A percentile compares a stretch with the other conserved stretches of the same genome.
phyloP scores from a whole-genome alignment of 78 protist genomes.

The Chrysochromulina tobinii region DNA sequence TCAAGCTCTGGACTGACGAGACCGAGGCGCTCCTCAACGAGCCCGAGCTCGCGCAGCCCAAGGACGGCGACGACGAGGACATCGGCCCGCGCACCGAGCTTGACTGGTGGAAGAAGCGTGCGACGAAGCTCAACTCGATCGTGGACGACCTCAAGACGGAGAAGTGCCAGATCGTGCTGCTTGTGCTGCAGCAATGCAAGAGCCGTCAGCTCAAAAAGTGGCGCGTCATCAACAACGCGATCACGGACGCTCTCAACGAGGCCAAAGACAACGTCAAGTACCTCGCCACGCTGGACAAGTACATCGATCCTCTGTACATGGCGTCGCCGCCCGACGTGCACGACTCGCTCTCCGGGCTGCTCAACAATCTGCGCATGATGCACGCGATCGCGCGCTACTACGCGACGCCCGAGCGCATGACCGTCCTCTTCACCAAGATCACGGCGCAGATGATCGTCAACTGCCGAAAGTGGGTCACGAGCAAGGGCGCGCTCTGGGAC shows the following conservation, averaged over 20 bases:
- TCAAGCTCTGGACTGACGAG: slow-evolving; percentile 44
- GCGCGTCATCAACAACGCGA: slow-evolving; percentile 33
- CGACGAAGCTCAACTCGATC: slow-evolving; percentile 63
- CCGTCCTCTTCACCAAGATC: slow-evolving; percentile 79
- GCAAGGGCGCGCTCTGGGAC: slow-evolving; percentile 41
- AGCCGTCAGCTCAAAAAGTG: slow-evolving; percentile 35
- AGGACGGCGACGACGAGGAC: slow-evolving; percentile 35
- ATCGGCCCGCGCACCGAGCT: slow-evolving; percentile 75
- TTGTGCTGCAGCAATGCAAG: slow-evolving; percentile 25
- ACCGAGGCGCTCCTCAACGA: slow-evolving; percentile 40
- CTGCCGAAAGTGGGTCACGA: slow-evolving; percentile 52
- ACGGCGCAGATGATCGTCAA: slow-evolving; percentile 81
- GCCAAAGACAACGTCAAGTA: slow-evolving; percentile 84
- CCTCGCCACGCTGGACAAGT: slow-evolving; percentile 69
- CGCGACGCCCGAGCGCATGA: slow-evolving; percentile 73
- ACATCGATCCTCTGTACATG: slow-evolving; percentile 68
- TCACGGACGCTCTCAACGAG: slow-evolving; percentile 72
- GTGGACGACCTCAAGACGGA: slow-evolving; percentile 48
- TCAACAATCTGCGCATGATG: slow-evolving; percentile 75
- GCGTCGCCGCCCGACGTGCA: slow-evolving; percentile 60
- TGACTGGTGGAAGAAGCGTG: slow-evolving; percentile 62
- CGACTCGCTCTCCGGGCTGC: slow-evolving; percentile 62
- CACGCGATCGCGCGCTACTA: slow-evolving; percentile 78
- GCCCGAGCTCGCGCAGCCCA: not conserved
- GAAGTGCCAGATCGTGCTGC: not conserved